Evolutionary conservation across 2,329 filamentous ascomycete genomes (phyloP).

Genomic region (Colletotrichum sp.): DNA sequence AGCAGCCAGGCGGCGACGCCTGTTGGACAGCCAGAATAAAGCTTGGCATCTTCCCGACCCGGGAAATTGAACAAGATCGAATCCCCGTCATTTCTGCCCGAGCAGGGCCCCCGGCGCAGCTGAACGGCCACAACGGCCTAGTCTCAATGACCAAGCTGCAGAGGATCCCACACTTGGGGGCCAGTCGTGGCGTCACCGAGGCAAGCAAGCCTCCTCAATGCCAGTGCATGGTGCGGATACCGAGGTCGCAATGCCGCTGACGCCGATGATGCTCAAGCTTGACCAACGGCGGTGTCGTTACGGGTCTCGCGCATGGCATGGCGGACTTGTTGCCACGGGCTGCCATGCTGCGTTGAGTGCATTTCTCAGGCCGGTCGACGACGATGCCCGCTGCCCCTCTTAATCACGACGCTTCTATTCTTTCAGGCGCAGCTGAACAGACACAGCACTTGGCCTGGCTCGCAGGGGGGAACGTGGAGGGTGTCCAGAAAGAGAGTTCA

Average conservation of each 20-base stretch:
- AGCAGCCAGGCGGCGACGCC: conserved; percentile 19
- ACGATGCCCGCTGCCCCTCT: background rate
- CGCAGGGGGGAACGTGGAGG: background rate
- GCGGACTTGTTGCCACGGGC: background rate
- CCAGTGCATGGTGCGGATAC: background rate
- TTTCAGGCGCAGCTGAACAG: background rate
- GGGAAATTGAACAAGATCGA: conserved; percentile 12
- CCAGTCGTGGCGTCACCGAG: conserved; percentile 4
- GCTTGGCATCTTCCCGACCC: conserved; percentile 14
- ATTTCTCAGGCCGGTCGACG: background rate
- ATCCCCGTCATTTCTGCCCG: conserved; percentile 13
- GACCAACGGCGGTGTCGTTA: background rate
- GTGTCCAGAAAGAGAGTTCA: conserved; percentile 4
- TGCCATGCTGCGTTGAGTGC: background rate
- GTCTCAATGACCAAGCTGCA: background rate
- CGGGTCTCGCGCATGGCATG: background rate
- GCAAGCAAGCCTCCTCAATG: background rate
- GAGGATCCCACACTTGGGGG: background rate
- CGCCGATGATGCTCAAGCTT: background rate
- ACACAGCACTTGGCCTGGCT: background rate
- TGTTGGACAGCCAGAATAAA: conserved; percentile 13
- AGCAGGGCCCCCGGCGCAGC: background rate
- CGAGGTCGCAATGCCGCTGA: background rate
- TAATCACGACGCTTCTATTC: background rate
- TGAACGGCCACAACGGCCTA: background rate